A percentile compares a stretch with the other conserved stretches of the same genome.
phyloP scores from a whole-genome alignment of 345 rosid species.

The Carallia pectinifolia region DNA sequence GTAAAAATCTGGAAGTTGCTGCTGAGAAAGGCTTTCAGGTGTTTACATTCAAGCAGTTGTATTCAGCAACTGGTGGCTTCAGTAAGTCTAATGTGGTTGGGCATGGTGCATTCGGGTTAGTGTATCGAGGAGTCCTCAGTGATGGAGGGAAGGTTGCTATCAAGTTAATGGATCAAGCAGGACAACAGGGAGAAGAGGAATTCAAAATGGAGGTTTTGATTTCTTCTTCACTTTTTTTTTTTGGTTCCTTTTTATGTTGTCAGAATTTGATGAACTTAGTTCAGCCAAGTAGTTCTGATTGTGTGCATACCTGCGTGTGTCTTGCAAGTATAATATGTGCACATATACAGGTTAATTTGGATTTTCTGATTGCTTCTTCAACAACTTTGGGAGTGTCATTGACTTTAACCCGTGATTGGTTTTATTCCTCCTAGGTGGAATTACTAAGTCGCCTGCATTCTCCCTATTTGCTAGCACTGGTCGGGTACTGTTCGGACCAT shows the following conservation, averaged over 20 bases:
- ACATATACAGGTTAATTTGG: no score
- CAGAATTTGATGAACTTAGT: background rate
- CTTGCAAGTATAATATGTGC: background rate
- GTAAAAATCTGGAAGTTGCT: constrained; percentile 28
- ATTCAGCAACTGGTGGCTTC: constrained; percentile 84
- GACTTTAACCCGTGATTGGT: background rate
- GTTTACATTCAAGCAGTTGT: constrained; percentile 78
- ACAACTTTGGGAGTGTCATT: background rate
- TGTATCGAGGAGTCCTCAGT: constrained; percentile 29
- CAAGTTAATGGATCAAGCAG: constrained; percentile 52
- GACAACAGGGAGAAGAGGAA: constrained; percentile 93
- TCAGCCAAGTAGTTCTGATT: background rate
- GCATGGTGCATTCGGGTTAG: constrained; percentile 32
- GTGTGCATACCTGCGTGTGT: background rate
- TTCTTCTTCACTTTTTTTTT: background rate
- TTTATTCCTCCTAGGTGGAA: constrained; percentile 50
- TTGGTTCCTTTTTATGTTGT: background rate
- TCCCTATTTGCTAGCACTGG: constrained; percentile 31
- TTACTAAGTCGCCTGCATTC: constrained; percentile 53
- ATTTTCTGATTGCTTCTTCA: background rate
- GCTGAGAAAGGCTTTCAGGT: constrained; percentile 59
- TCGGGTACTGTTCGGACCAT: constrained; percentile 29
- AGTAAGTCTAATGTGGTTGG: constrained; percentile 80
- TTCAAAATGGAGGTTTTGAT: constrained; percentile 76
- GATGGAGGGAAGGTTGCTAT: constrained; percentile 34